Conservation (phyloP, 2,329 filamentous ascomycete species). For the Pyrenophora seminiperda region DNA sequence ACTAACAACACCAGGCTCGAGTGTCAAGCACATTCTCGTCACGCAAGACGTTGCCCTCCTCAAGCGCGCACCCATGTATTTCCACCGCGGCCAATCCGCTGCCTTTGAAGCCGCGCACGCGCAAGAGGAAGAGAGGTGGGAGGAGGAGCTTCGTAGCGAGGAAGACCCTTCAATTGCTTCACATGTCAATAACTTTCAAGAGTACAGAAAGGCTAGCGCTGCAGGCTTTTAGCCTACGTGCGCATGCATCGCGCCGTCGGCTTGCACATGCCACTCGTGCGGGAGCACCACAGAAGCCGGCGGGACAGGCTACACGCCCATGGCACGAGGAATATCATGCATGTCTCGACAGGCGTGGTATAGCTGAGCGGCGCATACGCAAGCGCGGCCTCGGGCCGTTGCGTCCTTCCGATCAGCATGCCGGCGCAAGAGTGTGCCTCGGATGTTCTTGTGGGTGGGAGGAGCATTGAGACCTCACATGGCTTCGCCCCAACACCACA, state of each 20-base stretch:
- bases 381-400: constrained; percentile 23
- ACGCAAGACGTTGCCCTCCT: constrained; percentile 53
- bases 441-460: no score
- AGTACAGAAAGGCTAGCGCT: constrained; percentile 52
- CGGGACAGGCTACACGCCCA: background rate
- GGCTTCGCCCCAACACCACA: no score
- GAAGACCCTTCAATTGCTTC: constrained; percentile 31
- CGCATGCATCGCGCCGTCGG: constrained; percentile 3
- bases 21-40: constrained; percentile 54
- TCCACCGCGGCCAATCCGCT: constrained; percentile 50
- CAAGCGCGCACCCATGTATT: constrained; percentile 50
- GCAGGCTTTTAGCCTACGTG: constrained; percentile 33
- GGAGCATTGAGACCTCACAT: no score
- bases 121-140: constrained; percentile 55
- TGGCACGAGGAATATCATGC: background rate
- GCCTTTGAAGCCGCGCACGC: constrained; percentile 49
- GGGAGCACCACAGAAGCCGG: background rate
- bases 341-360: constrained; percentile 3
- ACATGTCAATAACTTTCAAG: constrained; percentile 49
- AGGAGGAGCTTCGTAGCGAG: constrained; percentile 44
- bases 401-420: constrained; percentile 3
- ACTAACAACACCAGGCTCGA: constrained; percentile 41
- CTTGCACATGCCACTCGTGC: background rate
- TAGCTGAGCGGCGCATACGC: constrained; percentile 1
- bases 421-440: background rate